A percentile compares a stretch with the other conserved stretches of the same genome.
phyloP scores from a whole-genome alignment of 2,329 filamentous ascomycete genomes.

The Akanthomyces lecanii region DNA sequence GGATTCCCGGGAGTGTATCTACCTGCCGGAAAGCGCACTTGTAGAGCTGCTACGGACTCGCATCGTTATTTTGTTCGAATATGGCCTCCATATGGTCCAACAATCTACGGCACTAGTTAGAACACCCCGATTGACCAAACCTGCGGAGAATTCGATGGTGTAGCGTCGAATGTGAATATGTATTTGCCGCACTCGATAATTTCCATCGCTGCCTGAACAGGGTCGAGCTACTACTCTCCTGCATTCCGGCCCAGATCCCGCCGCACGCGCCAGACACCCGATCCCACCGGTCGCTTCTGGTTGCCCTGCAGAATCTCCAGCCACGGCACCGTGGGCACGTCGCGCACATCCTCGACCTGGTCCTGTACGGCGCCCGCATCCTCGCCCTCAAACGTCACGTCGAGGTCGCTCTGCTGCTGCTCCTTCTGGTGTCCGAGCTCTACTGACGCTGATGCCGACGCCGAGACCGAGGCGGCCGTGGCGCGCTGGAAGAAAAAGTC shows the following conservation, averaged over 20 bases:
- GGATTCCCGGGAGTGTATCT: too few species aligned
- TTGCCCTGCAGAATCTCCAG: constrained; percentile 54
- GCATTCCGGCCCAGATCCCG: constrained; percentile 52
- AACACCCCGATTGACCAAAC: too few species aligned
- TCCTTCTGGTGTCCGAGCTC: too few species aligned
- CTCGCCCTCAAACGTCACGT: constrained; percentile 27
- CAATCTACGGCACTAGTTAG: too few species aligned
- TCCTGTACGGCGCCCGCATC: constrained; percentile 26
- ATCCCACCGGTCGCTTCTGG: constrained; percentile 53
- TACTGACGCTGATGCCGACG: too few species aligned
- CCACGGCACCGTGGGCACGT: constrained; percentile 47
- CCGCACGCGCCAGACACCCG: constrained; percentile 59
- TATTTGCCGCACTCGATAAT: background rate
- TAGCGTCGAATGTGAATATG: too few species aligned
- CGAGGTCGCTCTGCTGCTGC: constrained; percentile 17
- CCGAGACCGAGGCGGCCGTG: constrained; percentile 9
- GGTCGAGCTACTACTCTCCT: constrained; percentile 21
- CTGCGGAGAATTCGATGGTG: too few species aligned
- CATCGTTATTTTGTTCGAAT: too few species aligned
- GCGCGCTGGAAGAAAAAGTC: constrained; percentile 45
- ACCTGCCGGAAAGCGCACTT: too few species aligned
- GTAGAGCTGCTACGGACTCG: too few species aligned
- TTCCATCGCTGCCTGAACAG: background rate
- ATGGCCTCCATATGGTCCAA: too few species aligned
- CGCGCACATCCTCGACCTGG: constrained; percentile 21